Evolutionary conservation across 2,329 filamentous ascomycete species (phyloP).

Genomic region (Fusarium poae): DNA sequence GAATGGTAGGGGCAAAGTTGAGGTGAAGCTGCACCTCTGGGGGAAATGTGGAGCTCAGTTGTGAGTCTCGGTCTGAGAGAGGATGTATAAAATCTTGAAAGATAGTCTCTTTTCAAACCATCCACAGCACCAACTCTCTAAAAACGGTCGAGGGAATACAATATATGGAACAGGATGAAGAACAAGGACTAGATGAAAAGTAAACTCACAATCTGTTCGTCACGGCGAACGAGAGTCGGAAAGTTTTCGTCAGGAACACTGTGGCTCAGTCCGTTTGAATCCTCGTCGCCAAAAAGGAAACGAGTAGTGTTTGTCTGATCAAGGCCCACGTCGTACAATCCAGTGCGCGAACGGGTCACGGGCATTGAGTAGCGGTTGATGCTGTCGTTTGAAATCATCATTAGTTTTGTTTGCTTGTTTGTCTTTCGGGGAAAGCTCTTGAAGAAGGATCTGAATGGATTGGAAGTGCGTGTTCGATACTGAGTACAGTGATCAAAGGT

Average conservation of each 20-base stretch:
- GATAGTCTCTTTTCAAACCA: constrained; percentile 13
- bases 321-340: constrained; percentile 75
- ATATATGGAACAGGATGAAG: neutral
- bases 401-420: constrained; percentile 35
- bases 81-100: constrained; percentile 22
- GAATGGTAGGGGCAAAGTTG: constrained; percentile 19
- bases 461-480: constrained; percentile 4
- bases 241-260: constrained; percentile 84
- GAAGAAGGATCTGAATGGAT: constrained; percentile 2
- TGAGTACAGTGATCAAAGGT: constrained; percentile 1
- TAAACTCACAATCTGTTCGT: constrained; percentile 66
- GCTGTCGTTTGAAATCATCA: constrained; percentile 59
- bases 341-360: constrained; percentile 77
- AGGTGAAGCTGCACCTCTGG: constrained; percentile 36
- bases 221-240: constrained; percentile 81
- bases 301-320: constrained; percentile 88
- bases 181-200: constrained; percentile 15
- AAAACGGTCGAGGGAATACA: neutral
- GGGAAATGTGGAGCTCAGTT: constrained; percentile 43
- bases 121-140: neutral
- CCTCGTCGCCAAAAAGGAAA: constrained; percentile 87
- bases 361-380: constrained; percentile 96
- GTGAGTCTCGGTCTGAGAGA: constrained; percentile 21
- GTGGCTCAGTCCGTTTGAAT: constrained; percentile 62
- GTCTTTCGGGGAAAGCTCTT: neutral